A percentile compares a stretch with the other conserved stretches of the same genome.
These are phyloP conservation scores for Ettlia oleoabundans DNA, from an alignment of 139 green algal species.

Conservation along the genomic window DNA sequence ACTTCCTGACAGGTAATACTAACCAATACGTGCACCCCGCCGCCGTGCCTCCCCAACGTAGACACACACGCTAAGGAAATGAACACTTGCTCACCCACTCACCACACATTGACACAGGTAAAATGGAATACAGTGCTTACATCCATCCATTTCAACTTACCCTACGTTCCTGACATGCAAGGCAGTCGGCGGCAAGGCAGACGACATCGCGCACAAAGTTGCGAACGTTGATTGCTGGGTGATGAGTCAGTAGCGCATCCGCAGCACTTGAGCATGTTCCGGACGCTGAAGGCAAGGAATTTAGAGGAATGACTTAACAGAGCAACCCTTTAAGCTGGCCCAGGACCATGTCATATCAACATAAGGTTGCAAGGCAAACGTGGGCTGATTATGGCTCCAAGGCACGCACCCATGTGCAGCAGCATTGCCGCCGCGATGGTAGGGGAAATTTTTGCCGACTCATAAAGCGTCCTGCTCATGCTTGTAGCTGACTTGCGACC, in stretches of 20 bases:
- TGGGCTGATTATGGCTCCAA: too few species aligned
- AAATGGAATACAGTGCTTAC: not conserved
- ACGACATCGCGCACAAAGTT: not conserved
- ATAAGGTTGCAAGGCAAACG: not conserved
- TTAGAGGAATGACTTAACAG: not conserved
- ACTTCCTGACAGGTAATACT: too few species aligned
- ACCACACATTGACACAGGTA: not conserved
- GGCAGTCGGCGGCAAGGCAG: not conserved
- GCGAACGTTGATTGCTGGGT: not conserved
- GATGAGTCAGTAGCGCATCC: not conserved
- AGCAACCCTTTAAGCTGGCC: not conserved
- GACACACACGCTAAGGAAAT: not conserved
- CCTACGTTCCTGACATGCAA: not conserved
- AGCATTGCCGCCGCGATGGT: not conserved
- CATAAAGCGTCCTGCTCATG: not conserved
- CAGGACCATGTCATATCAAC: not conserved
- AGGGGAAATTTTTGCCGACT: not conserved
- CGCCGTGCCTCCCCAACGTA: too few species aligned
- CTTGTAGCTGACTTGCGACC: not conserved
- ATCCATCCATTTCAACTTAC: not conserved
- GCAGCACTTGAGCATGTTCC: not conserved
- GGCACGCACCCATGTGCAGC: slow-evolving; percentile 5
- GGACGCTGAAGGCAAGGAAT: not conserved
- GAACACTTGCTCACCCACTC: not conserved
- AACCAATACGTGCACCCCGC: too few species aligned